Evolutionary conservation across 257 asterid genomes (phyloP).

Genomic region (Nemophila menziesii): DNA sequence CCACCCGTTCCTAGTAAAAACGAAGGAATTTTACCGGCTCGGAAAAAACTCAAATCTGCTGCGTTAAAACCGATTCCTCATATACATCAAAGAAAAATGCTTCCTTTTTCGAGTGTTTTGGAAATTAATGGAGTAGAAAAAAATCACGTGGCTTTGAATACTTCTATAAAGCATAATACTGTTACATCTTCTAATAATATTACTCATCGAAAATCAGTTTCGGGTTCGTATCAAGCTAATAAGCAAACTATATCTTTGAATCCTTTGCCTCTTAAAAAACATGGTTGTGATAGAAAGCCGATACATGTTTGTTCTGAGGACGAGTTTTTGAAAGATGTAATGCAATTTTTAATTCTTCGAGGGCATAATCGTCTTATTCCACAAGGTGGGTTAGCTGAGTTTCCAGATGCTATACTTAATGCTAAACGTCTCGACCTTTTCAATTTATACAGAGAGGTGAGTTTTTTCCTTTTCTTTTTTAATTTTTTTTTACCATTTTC

Average conservation of each 20-base stretch:
- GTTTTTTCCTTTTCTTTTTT: conserved; percentile 10
- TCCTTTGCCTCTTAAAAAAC: conserved; percentile 95
- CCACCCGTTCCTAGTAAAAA: conserved; percentile 84
- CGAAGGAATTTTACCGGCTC: conserved; percentile 28
- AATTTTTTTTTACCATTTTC: conserved; percentile 5
- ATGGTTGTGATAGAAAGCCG: conserved; percentile 84
- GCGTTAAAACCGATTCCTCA: conserved; percentile 95
- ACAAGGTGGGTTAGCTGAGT: conserved; percentile 94
- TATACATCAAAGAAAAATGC: conserved; percentile 86
- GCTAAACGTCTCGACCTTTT: conserved; percentile 97
- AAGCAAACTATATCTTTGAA: conserved; percentile 86
- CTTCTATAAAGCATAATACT: conserved; percentile 47
- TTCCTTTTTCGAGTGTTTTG: conserved; percentile 62
- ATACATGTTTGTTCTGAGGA: conserved; percentile 96
- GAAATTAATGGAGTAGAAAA: conserved; percentile 47
- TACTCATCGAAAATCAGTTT: conserved; percentile 54
- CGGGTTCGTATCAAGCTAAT: conserved; percentile 65
- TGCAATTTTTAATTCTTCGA: conserved; percentile 91
- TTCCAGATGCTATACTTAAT: conserved; percentile 95
- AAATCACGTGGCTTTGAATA: conserved; percentile 36
- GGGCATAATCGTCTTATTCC: conserved; percentile 98
- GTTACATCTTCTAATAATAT: conserved; percentile 46
- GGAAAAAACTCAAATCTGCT: conserved; percentile 52
- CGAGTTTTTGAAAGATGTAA: conserved; percentile 89
- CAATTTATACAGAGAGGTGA: conserved; percentile 95